phyloP scores from a whole-genome alignment of 2,329 filamentous ascomycete genomes.

The Alternaria novae-zelandiae region DNA sequence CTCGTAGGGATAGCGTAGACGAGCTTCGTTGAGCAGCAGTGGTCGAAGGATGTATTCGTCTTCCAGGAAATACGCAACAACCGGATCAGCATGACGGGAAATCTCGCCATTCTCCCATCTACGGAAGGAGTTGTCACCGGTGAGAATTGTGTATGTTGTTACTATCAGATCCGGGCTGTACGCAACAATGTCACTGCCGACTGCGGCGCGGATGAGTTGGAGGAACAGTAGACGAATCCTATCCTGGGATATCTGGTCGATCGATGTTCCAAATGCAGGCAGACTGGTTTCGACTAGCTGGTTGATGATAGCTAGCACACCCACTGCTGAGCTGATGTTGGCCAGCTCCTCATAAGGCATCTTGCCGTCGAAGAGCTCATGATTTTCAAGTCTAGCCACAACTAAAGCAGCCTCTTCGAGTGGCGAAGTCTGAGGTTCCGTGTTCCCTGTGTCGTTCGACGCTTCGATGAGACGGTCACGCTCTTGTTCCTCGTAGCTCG shows the following conservation, averaged over 20 bases:
- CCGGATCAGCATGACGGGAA: constrained; percentile 34
- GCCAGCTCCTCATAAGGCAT: constrained; percentile 36
- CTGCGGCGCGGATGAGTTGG: constrained; percentile 72
- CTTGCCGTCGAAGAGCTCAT: constrained; percentile 36
- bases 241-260: constrained; percentile 63
- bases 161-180: constrained; percentile 76
- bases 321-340: constrained; percentile 29
- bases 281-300: constrained; percentile 34
- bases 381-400: constrained; percentile 28
- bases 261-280: constrained; percentile 54
- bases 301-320: constrained; percentile 34
- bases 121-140: constrained; percentile 54
- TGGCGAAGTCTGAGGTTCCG: constrained; percentile 20
- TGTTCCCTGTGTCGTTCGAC: constrained; percentile 15
- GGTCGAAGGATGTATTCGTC: constrained; percentile 63
- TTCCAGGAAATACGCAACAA: constrained; percentile 61
- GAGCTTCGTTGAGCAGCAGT: constrained; percentile 69
- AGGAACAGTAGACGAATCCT: constrained; percentile 70
- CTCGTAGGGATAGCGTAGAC: constrained; percentile 84
- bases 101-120: constrained; percentile 34
- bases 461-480: constrained; percentile 37
- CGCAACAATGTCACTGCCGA: constrained; percentile 64
- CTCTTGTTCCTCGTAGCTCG: constrained; percentile 32
- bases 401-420: constrained; percentile 38
- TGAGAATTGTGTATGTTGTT: constrained; percentile 69